Base-by-base conservation (phyloP, 1,284 basidiomycete species). In the Trichosporon sp. region DNA sequence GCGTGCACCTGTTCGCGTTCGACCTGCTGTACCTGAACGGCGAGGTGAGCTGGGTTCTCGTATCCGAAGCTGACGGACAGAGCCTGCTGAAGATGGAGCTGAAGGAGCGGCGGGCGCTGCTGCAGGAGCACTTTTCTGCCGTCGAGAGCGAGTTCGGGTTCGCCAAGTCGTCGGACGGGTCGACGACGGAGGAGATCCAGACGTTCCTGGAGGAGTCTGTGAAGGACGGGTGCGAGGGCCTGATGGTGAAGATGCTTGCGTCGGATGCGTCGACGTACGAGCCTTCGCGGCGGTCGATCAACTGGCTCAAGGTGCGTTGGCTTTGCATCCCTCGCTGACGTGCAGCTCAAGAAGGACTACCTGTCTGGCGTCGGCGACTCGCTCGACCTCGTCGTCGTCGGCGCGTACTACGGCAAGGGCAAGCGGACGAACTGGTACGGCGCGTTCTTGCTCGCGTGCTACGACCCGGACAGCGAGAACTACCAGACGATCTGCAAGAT, bases 231-330 rank as follows among this genome's bases (percentile, higher is more conserved):
- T 99, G 97, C 82, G 97, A 99, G 82, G 97, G 97, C 2, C 87
- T 99, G 64, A 98, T 99, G 97, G 94, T 99, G 72, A 99, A 99
- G 85, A 97, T 98, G 93, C 86, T 99, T 13, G 91, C 95, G 47
- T 92, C 89, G 27, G 89, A 92, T 44, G 91, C 91, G 15, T 94
- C 95, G 78, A 92, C 89, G 75, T 99, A 99, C 81, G 95, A 98
- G 82, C 97, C 97, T 2, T 95, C 92, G 80, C 86, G 95, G 67
- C 87, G 97, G 53, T 94, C 91, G 83, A 92, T 98, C 73, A 98
- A 99, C 80, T 99, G 97, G 97, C 86, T 99, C 13, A 99, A 99
- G 89, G 95, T 93, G 73, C 70, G 83, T 70, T 5, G 34, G 13
- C 6, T 15, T 6, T 8, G 18, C 2, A 13, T 2, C 1, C 2